Conservation (phyloP, 2,329 filamentous ascomycete species). For the Aotearoamyces nothofagi region DNA sequence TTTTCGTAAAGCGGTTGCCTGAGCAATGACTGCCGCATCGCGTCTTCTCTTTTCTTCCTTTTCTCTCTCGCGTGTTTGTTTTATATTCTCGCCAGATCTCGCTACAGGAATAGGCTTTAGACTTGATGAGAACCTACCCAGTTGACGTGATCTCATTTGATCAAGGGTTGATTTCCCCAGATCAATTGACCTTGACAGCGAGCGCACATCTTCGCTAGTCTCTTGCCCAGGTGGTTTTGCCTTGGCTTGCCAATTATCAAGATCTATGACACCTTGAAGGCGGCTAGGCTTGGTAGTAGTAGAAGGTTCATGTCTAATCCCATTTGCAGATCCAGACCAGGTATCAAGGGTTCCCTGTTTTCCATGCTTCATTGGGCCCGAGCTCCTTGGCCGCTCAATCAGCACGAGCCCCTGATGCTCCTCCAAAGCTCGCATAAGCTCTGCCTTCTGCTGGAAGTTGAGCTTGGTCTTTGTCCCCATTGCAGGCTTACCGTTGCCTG, state of each 20-base stretch:
- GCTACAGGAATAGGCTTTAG: conserved; percentile 10
- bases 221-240: conserved; percentile 1
- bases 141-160: conserved; percentile 5
- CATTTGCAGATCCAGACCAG: conserved; percentile 39
- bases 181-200: conserved; percentile 4
- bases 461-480: conserved; percentile 77
- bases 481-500: too few species aligned
- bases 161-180: conserved; percentile 3
- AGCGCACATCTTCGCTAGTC: conserved; percentile 3
- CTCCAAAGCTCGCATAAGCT: conserved; percentile 51
- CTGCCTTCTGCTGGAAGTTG: conserved; percentile 68
- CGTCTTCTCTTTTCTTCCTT: conserved; percentile 59
- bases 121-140: background rate
- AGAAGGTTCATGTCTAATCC: conserved; percentile 15
- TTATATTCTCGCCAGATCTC: conserved; percentile 2
- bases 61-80: conserved; percentile 43
- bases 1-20: conserved; percentile 44
- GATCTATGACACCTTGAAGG: conserved; percentile 4
- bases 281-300: conserved; percentile 1
- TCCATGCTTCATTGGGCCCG: conserved; percentile 28
- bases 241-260: conserved; percentile 3
- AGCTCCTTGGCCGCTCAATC: conserved; percentile 30
- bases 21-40: conserved; percentile 57
- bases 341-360: conserved; percentile 45
- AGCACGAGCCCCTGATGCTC: conserved; percentile 38